Evolutionary conservation across 2,329 filamentous ascomycete species (phyloP), one percentile per base, ranked within the genome.

Genomic region (Phoma herbarum): DNA sequence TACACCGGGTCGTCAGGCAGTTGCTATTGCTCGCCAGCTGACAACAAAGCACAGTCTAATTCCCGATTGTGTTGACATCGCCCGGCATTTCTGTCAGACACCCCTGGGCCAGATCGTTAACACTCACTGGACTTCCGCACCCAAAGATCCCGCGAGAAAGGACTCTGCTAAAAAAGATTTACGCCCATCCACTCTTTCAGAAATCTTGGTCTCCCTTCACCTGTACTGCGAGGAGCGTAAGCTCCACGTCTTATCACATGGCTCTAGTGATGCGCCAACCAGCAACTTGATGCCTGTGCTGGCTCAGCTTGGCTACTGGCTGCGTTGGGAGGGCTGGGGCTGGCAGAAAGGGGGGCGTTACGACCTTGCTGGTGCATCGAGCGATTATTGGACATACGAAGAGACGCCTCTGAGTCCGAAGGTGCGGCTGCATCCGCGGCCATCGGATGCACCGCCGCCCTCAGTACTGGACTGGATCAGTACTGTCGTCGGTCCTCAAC

Each of bases 181-280:
- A 18, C 71, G 74, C 16, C 83, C 70, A 78, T 87, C 53, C 83
- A 90, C 31, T 80, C 89, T 72, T 85, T 91, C 69, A 83, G 90
- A 50, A 25, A 84, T 94, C 35, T 81, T 96, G 63, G 81, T 88
- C 37, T 90, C 86, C 0, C 81, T 99, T 12, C 95, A 99, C 78
- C 82, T 98, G 3, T 81, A 96, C n/a, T 84, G 90, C 0, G 94
- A 99, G 75, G 95, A 99, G 74, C 84, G 90, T 62, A 98, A 96
- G 72, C 84, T 99, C 1, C 87, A 91, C 60, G 85, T 88, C 3
- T 78, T 81, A 53, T 81, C 82, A 43, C 77, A 79, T n/a, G 82
- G 85, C 61, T 74, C 78, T n/a, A 77, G 81, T 11, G 76, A 72
- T 46, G 76, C 75, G 20, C 78, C 82, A 41, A 67, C 78, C 22